These are phyloP conservation scores for Phytophthora nicotianae DNA, from an alignment of 352 stramenopile genomes.

Conservation along the genomic window DNA sequence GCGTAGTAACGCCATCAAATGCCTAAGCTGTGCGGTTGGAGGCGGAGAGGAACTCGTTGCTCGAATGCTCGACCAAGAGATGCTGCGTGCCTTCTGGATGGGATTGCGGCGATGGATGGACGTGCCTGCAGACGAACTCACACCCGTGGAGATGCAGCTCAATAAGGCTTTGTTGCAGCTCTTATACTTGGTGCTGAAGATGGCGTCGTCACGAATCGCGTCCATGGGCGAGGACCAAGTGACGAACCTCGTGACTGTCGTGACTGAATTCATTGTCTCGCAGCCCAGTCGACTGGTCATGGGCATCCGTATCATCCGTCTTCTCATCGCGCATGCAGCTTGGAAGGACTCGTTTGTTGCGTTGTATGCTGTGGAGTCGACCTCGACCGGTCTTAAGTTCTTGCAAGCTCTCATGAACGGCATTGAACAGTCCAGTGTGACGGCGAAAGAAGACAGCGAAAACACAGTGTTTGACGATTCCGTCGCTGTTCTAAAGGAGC, in stretches of 20 bases:
- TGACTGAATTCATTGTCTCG: conserved; percentile 74
- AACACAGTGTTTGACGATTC: conserved; percentile 65
- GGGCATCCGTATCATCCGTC: conserved; percentile 73
- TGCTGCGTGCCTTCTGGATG: conserved; percentile 69
- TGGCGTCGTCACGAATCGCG: conserved; percentile 54
- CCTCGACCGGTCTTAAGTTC: conserved; percentile 65
- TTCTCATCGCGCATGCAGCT: conserved; percentile 62
- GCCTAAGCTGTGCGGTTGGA: conserved; percentile 65
- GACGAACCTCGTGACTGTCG: conserved; percentile 63
- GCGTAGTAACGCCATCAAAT: conserved; percentile 70
- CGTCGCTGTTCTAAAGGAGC: conserved; percentile 62
- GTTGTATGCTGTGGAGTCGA: conserved; percentile 69
- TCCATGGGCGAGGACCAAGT: conserved; percentile 63
- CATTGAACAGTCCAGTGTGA: conserved; percentile 51
- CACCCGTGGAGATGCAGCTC: conserved; percentile 34
- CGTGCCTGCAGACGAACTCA: conserved; percentile 38
- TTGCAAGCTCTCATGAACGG: conserved; percentile 64
- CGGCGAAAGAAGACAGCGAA: conserved; percentile 24
- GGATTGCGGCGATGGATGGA: conserved; percentile 72
- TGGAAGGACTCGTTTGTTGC: conserved; percentile 83
- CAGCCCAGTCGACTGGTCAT: conserved; percentile 55
- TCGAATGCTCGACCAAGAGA: conserved; percentile 76
- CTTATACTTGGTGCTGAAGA: conserved; percentile 72
- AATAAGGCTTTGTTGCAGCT: conserved; percentile 67
- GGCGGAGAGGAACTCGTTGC: conserved; percentile 57